Percentiles rank a stretch among this genome's conserved stretches.
phyloP scores from a whole-genome alignment of 2,329 filamentous ascomycete species.

The Podosphaera xanthii region DNA sequence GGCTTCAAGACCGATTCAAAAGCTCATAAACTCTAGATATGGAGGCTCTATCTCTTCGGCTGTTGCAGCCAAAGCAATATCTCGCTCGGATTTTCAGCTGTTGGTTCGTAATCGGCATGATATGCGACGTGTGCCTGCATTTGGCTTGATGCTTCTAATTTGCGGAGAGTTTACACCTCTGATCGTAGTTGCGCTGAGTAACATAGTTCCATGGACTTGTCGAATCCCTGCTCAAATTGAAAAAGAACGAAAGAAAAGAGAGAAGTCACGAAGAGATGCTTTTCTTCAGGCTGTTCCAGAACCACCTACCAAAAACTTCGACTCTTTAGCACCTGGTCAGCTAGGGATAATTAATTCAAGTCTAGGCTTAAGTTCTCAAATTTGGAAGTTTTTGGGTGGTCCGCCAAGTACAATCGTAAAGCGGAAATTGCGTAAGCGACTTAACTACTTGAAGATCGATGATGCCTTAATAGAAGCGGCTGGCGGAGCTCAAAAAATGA shows the following conservation, averaged over 20 bases:
- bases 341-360: conserved; percentile 20
- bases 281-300: conserved; percentile 21
- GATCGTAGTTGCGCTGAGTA: conserved; percentile 46
- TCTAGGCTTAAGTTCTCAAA: conserved; percentile 19
- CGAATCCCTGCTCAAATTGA: conserved; percentile 56
- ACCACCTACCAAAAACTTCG: conserved; percentile 6
- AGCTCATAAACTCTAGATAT: conserved; percentile 23
- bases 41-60: conserved; percentile 16
- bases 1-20: conserved; percentile 21
- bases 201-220: conserved; percentile 58
- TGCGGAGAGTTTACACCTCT: conserved; percentile 77
- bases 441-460: conserved; percentile 46
- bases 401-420: conserved; percentile 28
- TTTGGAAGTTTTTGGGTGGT: conserved; percentile 22
- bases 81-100: conserved; percentile 49
- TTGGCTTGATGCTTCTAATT: conserved; percentile 50
- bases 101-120: conserved; percentile 47
- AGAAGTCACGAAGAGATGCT: conserved; percentile 26
- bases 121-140: conserved; percentile 53
- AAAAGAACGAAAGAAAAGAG: conserved; percentile 28
- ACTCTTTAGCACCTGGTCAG: conserved; percentile 18
- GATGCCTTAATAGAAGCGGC: conserved; percentile 41
- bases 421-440: conserved; percentile 26
- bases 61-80: conserved; percentile 20
- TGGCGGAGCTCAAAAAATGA: conserved; percentile 36